Evolutionary conservation across 176 grass and related monocot genomes (phyloP).

Genomic region (Elymus sibiricus): DNA sequence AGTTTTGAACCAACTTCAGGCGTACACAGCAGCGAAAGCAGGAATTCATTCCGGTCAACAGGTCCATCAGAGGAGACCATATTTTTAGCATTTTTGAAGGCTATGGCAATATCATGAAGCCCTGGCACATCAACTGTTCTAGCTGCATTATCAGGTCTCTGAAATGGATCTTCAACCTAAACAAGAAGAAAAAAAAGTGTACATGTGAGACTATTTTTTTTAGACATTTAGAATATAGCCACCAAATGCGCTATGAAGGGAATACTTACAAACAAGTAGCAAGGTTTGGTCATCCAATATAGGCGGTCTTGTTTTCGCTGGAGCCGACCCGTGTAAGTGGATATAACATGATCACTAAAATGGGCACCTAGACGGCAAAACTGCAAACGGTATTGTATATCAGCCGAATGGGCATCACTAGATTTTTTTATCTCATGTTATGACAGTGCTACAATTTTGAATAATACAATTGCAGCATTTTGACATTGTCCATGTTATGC

Average conservation of each 20-base stretch:
- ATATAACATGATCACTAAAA: slow-evolving; percentile 49
- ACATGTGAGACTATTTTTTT: not conserved
- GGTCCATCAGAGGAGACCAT: not conserved
- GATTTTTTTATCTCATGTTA: not conserved
- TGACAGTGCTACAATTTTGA: not conserved
- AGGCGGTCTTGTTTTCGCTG: slow-evolving; percentile 26
- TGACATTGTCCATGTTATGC: not conserved
- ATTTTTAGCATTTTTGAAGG: slow-evolving; percentile 27
- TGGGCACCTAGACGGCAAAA: slow-evolving; percentile 31
- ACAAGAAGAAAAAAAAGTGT: not conserved
- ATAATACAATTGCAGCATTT: not conserved
- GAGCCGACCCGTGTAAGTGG: slow-evolving; percentile 55
- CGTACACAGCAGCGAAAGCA: slow-evolving; percentile 43
- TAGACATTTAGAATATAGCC: not conserved
- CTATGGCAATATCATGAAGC: slow-evolving; percentile 28
- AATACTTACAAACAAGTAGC: slow-evolving; percentile 57
- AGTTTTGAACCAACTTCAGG: slow-evolving; percentile 44
- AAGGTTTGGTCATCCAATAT: slow-evolving; percentile 36
- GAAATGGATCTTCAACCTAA: slow-evolving; percentile 71
- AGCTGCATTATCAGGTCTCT: slow-evolving; percentile 63
- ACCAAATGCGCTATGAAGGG: slow-evolving; percentile 18
- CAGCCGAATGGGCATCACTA: not conserved
- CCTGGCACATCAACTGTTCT: slow-evolving; percentile 41
- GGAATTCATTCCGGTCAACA: slow-evolving; percentile 25
- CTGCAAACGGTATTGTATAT: slow-evolving; percentile 28